Base-by-base conservation (phyloP, 2,329 filamentous ascomycete species). In the Zopfia rhizophila region DNA sequence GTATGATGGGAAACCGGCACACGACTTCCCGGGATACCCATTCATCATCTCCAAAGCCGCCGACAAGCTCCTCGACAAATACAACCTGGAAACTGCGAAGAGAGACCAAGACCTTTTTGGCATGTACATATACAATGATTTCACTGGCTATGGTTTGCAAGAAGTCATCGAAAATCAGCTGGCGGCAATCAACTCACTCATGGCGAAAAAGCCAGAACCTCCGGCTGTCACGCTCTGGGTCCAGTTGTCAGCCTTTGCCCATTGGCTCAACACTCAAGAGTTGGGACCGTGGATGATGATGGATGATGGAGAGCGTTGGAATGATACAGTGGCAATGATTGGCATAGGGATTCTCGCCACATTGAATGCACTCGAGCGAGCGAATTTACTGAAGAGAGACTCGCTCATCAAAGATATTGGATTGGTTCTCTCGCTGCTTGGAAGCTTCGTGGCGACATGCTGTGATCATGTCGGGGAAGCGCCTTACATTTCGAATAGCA, bases 81-180 rank as follows among this genome's bases (percentile, higher is more conserved):
- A 33, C 11, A n/a, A 18, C 6, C 17, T 18, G 13, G 29, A 38
- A 17, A 31, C 45, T 1, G 29, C 38, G 13, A 48, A 48, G 7
- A 37, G 58, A 18, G 40, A 63, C 38, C 62, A 61, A 7, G 66
- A 69, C 22, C 43, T 48, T 7, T 66, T 67, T 33, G 56, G 50
- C 31, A 63, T 70, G 63, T 49, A 64, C 35, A 60, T 68, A 27
- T 59, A 55, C 47, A 66, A 62, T 21, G 58, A 66, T 46, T 69
- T 61, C 39, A 40, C 56, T n/a, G 61, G 58, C 5, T 61, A 64
- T 27, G 66, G 65, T 2, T 35, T 66, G 28, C 50, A 60, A 22
- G 61, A 69, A 40, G 33, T 66, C n/a, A 39, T 69, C 12, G 65
- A 70, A 45, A 66, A 66, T 13, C 32, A 52, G 43, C 45, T 56